Evolutionary conservation across 441 rosid genomes (phyloP).

Genomic region (Aleurites moluccanus): DNA sequence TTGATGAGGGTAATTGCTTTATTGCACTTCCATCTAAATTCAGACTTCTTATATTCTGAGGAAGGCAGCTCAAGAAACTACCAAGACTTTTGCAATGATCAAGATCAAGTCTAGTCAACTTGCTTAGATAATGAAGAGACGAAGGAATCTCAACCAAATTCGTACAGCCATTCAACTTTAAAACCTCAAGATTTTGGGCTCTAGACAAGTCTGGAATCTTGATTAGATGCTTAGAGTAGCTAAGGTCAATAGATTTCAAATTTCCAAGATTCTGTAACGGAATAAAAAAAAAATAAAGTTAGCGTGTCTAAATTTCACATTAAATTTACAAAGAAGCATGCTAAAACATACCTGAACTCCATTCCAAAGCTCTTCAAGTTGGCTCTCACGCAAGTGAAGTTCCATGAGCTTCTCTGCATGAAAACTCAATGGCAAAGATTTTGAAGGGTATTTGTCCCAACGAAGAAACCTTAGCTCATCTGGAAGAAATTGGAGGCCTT

Average conservation of each 20-base stretch:
- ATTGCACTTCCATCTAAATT: no score
- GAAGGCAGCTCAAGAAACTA: no score
- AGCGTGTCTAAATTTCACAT: no score
- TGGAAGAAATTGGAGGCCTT: neutral
- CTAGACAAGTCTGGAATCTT: neutral
- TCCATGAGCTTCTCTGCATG: neutral
- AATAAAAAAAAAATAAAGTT: neutral
- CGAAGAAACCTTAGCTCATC: neutral
- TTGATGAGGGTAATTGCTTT: no score
- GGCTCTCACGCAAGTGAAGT: neutral
- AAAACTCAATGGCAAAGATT: no score
- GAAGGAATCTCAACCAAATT: no score
- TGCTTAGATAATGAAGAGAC: no score
- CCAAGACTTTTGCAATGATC: no score
- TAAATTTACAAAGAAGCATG: neutral
- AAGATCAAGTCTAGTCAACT: no score
- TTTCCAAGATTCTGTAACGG: neutral
- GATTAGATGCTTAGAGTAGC: constrained; percentile 2
- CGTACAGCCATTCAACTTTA: no score
- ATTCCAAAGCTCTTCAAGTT: neutral
- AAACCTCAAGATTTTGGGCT: neutral
- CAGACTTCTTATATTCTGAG: no score
- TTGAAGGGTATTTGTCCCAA: neutral
- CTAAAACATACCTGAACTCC: neutral
- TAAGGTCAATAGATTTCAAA: neutral